Conservation (phyloP, 306 rosid species). For the Amphicarpaea edgeworthii region DNA sequence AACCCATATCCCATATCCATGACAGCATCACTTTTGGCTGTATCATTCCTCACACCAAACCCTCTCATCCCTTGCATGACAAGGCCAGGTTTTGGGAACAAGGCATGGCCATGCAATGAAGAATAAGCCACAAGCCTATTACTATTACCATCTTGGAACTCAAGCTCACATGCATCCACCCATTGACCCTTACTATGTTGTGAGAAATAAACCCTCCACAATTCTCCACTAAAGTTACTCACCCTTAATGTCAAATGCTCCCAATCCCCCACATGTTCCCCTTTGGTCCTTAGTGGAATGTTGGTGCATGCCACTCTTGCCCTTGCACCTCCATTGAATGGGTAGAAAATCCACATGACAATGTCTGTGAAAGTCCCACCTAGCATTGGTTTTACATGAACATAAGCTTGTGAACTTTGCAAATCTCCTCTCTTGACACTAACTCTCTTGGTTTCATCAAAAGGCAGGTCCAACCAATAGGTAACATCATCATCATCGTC, state of each 20-base stretch:
- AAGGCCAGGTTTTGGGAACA: conserved; percentile 64
- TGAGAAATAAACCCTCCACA: conserved; percentile 64
- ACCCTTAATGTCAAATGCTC: conserved; percentile 80
- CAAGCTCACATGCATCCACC: conserved; percentile 67
- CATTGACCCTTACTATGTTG: conserved; percentile 78
- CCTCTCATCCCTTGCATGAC: conserved; percentile 66
- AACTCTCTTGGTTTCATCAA: conserved; percentile 48
- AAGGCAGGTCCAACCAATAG: conserved; percentile 76
- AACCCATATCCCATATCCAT: conserved; percentile 55
- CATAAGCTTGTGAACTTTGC: conserved; percentile 50
- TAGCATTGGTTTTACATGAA: conserved; percentile 75
- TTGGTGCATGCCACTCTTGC: conserved; percentile 58
- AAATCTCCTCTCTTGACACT: conserved; percentile 68
- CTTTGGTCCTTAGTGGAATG: conserved; percentile 62
- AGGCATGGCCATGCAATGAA: conserved; percentile 74
- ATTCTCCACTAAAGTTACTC: conserved; percentile 74
- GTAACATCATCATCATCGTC: conserved; percentile 46
- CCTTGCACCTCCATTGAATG: conserved; percentile 75
- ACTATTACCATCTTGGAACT: conserved; percentile 58
- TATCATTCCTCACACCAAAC: conserved; percentile 72
- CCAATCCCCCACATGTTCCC: conserved; percentile 86
- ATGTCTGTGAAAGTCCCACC: conserved; percentile 79
- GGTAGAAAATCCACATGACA: conserved; percentile 78
- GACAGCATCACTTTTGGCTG: conserved; percentile 58
- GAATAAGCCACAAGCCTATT: conserved; percentile 63